These are phyloP conservation scores for Metarhizium rileyi DNA, from an alignment of 2,329 filamentous ascomycete species.

Conservation along the genomic window DNA sequence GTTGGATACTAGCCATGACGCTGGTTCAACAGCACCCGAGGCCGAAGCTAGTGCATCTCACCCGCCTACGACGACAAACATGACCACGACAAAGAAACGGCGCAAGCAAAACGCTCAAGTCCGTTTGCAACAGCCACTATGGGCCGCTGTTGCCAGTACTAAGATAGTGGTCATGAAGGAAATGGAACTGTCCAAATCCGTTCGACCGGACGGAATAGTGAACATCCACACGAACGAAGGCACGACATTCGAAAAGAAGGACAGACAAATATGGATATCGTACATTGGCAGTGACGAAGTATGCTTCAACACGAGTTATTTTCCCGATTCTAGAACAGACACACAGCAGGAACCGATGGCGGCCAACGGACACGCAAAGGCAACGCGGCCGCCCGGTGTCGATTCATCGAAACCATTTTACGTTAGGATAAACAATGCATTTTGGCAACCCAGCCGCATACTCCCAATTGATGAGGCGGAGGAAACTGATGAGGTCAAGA, in stretches of 20 bases:
- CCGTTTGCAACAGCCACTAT: conserved; percentile 81
- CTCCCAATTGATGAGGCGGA: conserved; percentile 29
- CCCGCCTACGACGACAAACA: conserved; percentile 23
- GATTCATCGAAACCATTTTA: conserved; percentile 68
- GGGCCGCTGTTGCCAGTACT: conserved; percentile 89
- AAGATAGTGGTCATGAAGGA: conserved; percentile 95
- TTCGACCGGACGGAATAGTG: conserved; percentile 57
- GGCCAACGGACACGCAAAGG: conserved; percentile 20
- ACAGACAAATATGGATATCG: conserved; percentile 70
- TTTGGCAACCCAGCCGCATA: conserved; percentile 72
- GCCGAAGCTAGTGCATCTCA: conserved; percentile 29
- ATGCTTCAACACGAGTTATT: conserved; percentile 63
- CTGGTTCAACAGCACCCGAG: conserved; percentile 42
- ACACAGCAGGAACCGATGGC: conserved; percentile 14
- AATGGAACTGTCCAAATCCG: conserved; percentile 70
- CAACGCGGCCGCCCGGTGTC: conserved; percentile 35
- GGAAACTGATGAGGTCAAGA: conserved; percentile 19
- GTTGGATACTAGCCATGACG: conserved; percentile 8
- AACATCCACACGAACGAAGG: conserved; percentile 70
- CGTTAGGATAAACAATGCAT: conserved; percentile 67
- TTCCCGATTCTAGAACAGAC: conserved; percentile 33
- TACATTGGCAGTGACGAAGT: conserved; percentile 72
- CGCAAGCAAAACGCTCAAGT: conserved; percentile 87
- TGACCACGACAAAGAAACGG: conserved; percentile 61
- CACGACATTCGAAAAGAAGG: conserved; percentile 60